These are phyloP conservation scores for Amaranthus hypochondriacus DNA, from an alignment of 148 eudicot genomes.

Conservation along the genomic window DNA sequence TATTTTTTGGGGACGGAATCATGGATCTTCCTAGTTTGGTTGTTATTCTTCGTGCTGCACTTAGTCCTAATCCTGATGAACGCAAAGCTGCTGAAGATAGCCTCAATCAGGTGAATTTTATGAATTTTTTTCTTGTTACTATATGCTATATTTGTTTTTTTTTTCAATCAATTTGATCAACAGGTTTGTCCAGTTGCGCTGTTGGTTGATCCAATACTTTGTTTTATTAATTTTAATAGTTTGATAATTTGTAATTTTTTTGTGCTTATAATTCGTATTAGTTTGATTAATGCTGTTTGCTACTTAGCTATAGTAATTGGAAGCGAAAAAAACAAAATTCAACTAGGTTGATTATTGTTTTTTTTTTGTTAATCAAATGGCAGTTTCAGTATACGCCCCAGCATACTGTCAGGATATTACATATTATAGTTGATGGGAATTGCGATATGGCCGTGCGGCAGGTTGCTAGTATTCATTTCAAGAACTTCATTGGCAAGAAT, in stretches of 20 bases:
- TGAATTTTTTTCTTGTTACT: not conserved
- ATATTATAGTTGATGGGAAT: conserved; percentile 85
- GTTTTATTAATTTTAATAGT: not conserved
- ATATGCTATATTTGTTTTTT: not conserved
- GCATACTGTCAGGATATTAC: conserved; percentile 90
- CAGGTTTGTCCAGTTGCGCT: not conserved
- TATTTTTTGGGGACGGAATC: not conserved
- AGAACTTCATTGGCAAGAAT: conserved; percentile 87
- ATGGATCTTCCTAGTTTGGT: conserved; percentile 89
- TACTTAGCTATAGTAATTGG: not conserved
- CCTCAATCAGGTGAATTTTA: conserved; percentile 59
- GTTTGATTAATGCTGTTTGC: not conserved
- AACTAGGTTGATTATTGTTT: not conserved
- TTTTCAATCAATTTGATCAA: not conserved
- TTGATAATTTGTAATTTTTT: not conserved
- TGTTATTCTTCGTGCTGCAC: conserved; percentile 78
- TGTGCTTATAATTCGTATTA: not conserved
- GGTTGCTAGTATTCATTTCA: conserved; percentile 92
- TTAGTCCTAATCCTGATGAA: conserved; percentile 86
- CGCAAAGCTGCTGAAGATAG: conserved; percentile 93
- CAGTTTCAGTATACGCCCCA: conserved; percentile 88
- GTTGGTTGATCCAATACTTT: not conserved
- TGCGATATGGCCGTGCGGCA: conserved; percentile 89
- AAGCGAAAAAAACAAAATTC: too few relatives aligned
- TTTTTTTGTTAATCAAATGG: conserved; percentile 2